Evolutionary conservation across 208 protist species (phyloP).

Genomic region (Leishmania lainsoni): DNA sequence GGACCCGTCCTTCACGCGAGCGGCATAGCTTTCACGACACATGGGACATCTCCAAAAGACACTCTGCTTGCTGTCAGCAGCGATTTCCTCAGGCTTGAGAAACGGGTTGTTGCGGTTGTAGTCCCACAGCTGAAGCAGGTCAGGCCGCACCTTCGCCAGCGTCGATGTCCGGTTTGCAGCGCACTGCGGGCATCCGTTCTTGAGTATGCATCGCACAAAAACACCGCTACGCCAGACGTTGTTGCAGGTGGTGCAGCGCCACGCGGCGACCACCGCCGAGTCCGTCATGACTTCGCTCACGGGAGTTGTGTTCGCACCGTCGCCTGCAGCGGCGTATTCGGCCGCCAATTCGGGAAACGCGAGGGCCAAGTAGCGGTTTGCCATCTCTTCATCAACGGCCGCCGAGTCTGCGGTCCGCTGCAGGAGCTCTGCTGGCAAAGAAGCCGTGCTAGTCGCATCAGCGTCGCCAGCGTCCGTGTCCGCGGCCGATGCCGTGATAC

Average conservation of each 20-base stretch:
- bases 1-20: conserved; percentile 70
- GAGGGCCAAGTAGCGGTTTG: conserved; percentile 53
- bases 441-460: neutral
- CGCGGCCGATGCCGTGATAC: neutral
- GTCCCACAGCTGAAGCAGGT: conserved; percentile 67
- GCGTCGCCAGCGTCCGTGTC: neutral
- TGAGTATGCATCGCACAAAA: conserved; percentile 73
- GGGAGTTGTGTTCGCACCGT: conserved; percentile 32
- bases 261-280: conserved; percentile 49
- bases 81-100: conserved; percentile 41
- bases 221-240: conserved; percentile 62
- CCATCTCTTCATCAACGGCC: conserved; percentile 8
- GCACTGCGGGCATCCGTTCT: conserved; percentile 70
- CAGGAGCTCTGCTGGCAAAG: neutral
- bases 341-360: conserved; percentile 60
- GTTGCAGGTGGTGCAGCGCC: conserved; percentile 63
- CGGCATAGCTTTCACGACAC: conserved; percentile 59
- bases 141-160: conserved; percentile 39
- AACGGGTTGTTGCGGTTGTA: conserved; percentile 70
- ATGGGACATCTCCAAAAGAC: conserved; percentile 61
- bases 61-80: conserved; percentile 42
- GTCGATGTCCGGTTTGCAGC: conserved; percentile 28
- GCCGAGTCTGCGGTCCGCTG: neutral
- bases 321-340: conserved; percentile 58
- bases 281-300: conserved; percentile 48